Conservation (phyloP, 2,329 filamentous ascomycete genomes). For the Didymella pinodella region DNA sequence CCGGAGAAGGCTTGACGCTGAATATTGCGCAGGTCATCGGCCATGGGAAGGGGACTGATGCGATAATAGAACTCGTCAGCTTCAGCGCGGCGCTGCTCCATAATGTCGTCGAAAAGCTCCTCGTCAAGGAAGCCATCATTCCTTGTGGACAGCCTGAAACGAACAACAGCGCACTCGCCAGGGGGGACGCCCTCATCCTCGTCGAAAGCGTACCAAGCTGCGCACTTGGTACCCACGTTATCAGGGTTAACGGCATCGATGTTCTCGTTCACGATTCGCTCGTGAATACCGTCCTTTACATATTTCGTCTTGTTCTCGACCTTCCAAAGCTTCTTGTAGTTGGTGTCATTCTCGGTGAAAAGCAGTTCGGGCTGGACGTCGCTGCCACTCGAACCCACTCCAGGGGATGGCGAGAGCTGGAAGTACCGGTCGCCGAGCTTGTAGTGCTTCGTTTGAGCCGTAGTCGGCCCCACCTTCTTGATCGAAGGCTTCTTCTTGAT, state of each 20-base stretch:
- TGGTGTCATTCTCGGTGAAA: constrained; percentile 97
- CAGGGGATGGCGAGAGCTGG: constrained; percentile 87
- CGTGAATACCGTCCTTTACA: constrained; percentile 95
- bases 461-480: constrained; percentile 68
- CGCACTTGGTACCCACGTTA: constrained; percentile 83
- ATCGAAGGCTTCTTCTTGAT: constrained; percentile 82
- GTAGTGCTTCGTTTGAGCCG: constrained; percentile 79
- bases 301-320: constrained; percentile 79
- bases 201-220: constrained; percentile 91
- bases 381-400: constrained; percentile 76
- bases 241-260: constrained; percentile 83
- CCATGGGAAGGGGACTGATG: constrained; percentile 91
- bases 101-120: constrained; percentile 88
- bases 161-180: constrained; percentile 93
- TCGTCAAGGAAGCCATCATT: constrained; percentile 84
- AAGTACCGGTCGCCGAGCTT: constrained; percentile 84
- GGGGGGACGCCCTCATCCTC: constrained; percentile 86
- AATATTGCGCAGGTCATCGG: constrained; percentile 91
- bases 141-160: constrained; percentile 84
- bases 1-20: constrained; percentile 93
- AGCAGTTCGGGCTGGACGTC: constrained; percentile 86
- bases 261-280: constrained; percentile 82
- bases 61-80: constrained; percentile 96
- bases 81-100: constrained; percentile 85
- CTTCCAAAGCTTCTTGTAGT: constrained; percentile 77